Base-by-base conservation (phyloP, 805 yeast species). In the Suhomyces xylopsoci region DNA sequence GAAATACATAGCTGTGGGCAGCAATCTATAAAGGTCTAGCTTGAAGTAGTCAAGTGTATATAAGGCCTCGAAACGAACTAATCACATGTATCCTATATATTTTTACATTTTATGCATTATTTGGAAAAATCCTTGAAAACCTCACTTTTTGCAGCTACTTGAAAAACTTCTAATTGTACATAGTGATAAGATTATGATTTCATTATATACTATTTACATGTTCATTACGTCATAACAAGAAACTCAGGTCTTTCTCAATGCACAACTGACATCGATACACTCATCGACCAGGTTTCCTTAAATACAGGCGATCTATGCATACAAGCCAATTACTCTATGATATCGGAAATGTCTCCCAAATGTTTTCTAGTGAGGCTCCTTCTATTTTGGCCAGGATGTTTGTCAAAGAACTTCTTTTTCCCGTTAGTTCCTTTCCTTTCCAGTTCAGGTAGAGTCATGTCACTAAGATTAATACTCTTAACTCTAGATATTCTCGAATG, bases 401-500 rank as follows among this genome's bases (percentile, higher is more conserved):
- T 32, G 36, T 32, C 36, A 32, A n/a, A 32, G 17, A 32, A 32
- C 17, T 32, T 32, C 17, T n/a, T 32, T 6, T n/a, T 14, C 17
- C 17, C 36, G n/a, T n/a, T 7, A 14, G 17, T n/a, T n/a, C 36
- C n/a, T n/a, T n/a, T 38, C n/a, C 14, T 19, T 17, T 38, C 42
- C 3, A 24, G 24, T 10, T 17, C 42, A 19, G 42, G 42, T 17
- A 38, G 42, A 7, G 20, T 38, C 42, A 38, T 38, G 42, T 38
- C 42, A 5, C 22, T n/a, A 7, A 42, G 19, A 15, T 40, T 43
- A 7, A 58, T 47, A 45, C 57, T 54, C 43, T 46, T 48, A 7
- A 51, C 60, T 32, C 52, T 40, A 2, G 44, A 44, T 43, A 54
- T 40, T 30, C 58, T 43, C 20, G 51, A 36, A 34, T 49, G 32